These are phyloP conservation scores for Climacium dendroides DNA, from an alignment of 225 moss, liverwort and hornwort genomes.

Conservation along the genomic window DNA sequence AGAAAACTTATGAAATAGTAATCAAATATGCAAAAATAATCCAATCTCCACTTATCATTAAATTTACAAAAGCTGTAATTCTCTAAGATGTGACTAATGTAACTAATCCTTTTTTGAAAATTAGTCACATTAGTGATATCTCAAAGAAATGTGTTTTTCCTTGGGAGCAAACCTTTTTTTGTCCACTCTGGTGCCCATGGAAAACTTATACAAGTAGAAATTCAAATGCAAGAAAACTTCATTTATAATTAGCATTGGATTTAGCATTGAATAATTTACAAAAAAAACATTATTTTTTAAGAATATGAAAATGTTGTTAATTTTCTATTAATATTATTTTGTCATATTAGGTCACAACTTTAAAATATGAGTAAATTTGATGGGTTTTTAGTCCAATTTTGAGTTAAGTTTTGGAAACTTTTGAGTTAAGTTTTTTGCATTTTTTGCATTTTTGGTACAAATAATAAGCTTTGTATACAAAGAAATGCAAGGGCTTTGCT, in stretches of 20 bases:
- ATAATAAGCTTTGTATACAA: no score
- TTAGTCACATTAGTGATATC: neutral
- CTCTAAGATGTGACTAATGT: no score
- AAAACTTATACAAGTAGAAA: neutral
- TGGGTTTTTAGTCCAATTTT: neutral
- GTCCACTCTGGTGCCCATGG: fast-evolving
- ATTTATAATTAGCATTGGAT: neutral
- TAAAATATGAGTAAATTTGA: no score
- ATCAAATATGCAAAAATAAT: neutral
- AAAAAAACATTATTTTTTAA: neutral
- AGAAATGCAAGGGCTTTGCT: no score
- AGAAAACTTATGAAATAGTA: fast-evolving
- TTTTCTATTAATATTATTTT: neutral
- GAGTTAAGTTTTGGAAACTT: no score
- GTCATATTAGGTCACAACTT: fast-evolving
- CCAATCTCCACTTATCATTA: neutral
- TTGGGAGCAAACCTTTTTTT: no score
- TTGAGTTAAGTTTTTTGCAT: no score
- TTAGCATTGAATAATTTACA: no score
- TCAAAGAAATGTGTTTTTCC: neutral
- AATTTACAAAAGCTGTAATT: neutral
- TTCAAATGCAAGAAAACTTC: neutral
- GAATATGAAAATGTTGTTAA: neutral
- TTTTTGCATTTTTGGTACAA: no score
- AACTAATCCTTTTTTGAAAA: neutral